Base-by-base conservation (phyloP, 139 green algal genomes). In the Mesostigma viride region DNA sequence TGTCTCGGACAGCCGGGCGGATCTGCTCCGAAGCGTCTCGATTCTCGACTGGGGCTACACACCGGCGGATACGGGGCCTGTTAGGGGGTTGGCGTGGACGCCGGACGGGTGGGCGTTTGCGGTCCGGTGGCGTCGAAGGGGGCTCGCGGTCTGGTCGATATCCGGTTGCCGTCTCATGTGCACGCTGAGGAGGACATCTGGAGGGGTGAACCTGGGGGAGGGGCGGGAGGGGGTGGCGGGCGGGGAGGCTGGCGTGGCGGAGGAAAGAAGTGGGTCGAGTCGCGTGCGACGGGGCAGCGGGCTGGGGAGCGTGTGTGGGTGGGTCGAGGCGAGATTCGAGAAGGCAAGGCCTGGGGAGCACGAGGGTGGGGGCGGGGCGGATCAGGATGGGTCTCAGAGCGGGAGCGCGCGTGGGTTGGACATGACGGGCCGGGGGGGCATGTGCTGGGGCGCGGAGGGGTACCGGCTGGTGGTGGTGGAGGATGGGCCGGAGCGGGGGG, bases 131-230 rank as follows among this genome's bases (percentile, higher is more conserved):
- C 48, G 45, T 5, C 31, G 60, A 26, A 17, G 72, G 8, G 66
- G 72, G 35, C 33, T 70, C 44, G 2, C 34, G n/a, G 72, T 78
- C 59, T 78, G 72, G 72, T 78, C 72, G 1, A 57, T 76, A 0
- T 78, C 72, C 20, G 72, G 72, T n/a, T 78, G 72, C 68, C 56
- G 72, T 17, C 67, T 78, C 14, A 75, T 78, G 67, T 78, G 72
- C 65, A 78, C 72, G 6, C 76, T 78, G 14, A 53, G 17, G 14
- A 53, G 14, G 40, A 24, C 40, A 53, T 53, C 17, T 53, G 14
- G 14, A 24, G 40, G 40, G 14, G 14, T 53, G 14, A 53, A 24
- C 40, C 14, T 53, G 14, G 40, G 14, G 17, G 40, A 14, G 17
- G 40, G 40, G 40, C 40, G n/a, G n/a, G n/a, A n/a, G n/a, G n/a